Evolutionary conservation across 768 basidiomycete species (phyloP).

Genomic region (Podaxis sp.): DNA sequence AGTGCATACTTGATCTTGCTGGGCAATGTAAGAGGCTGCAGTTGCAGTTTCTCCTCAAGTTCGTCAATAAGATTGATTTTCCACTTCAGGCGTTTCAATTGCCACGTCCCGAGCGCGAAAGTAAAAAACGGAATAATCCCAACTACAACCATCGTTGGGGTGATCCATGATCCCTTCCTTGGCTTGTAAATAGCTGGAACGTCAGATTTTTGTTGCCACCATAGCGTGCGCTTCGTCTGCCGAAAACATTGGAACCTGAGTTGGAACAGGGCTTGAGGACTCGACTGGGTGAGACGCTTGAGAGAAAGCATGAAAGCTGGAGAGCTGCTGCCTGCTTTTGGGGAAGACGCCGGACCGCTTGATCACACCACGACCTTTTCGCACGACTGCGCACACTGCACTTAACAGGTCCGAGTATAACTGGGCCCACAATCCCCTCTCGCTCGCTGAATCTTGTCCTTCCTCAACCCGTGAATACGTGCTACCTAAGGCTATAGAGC

Average conservation of each 20-base stretch:
- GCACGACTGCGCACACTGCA: conserved; percentile 6
- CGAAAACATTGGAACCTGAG: conserved; percentile 6
- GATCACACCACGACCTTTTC: not conserved
- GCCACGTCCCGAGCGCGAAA: conserved; percentile 89
- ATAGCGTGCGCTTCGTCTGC: conserved; percentile 10
- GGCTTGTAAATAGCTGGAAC: conserved; percentile 51
- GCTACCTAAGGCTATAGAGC: not conserved
- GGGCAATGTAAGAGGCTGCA: conserved; percentile 76
- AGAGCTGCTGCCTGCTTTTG: not conserved
- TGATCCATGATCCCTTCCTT: conserved; percentile 57
- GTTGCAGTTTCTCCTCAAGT: conserved; percentile 82
- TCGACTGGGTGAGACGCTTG: not conserved
- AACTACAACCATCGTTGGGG: conserved; percentile 67
- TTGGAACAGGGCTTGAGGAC: conserved; percentile 2
- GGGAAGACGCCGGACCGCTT: not conserved
- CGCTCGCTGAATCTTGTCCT: not conserved
- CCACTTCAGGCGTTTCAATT: conserved; percentile 90
- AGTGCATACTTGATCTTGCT: conserved; percentile 76
- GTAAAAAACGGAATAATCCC: conserved; percentile 89
- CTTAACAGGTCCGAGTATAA: not conserved
- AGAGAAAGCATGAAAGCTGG: conserved; percentile 5
- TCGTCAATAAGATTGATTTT: conserved; percentile 93
- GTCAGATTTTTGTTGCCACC: conserved; percentile 19
- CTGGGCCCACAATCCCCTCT: not conserved
- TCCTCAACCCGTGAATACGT: too few species aligned